Base-by-base conservation (phyloP, 2,329 filamentous ascomycete genomes). In the Apiospora sp. region DNA sequence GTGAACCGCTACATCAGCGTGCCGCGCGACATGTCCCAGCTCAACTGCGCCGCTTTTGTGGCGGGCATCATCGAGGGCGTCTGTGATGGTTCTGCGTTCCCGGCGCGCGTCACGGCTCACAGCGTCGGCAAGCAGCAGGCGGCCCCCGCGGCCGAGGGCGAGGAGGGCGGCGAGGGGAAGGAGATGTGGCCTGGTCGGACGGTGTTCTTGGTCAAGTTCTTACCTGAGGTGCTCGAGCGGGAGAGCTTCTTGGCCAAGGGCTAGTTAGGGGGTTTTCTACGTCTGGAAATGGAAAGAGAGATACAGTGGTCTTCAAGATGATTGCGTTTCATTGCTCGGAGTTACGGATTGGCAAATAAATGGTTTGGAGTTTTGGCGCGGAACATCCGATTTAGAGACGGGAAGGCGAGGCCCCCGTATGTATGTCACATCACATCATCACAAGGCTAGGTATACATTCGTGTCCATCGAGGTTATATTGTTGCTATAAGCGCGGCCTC, bases 171-270 rank as follows among this genome's bases (percentile, higher is more conserved):
- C 75, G 79, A 82, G 77, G 85, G 86, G 74, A 67, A 71, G 30
- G 94, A 96, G 79, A 92, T 98, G 91, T 98, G 96, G 95, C 96
- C 96, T 0, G 94, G 94, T 46, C 94, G 96, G 86, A 99, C 96
- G 61, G 95, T 99, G 44, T 99, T 98, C 81, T 83, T 99, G 81
- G 92, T 99, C 80, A 95, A 96, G 83, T 99, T 99, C 81, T 92
- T 94, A 76, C 88, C 91, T n/a, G 93, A 94, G 82, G 96, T 98
- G 58, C 86, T 98, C 82, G 96, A 98, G 86, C 87, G 96, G 81
- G 96, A 99, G 87, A 92, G 92, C 74, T 93, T 94, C 78, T 82
- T 97, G 77, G 92, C 91, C 73, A 91, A 92, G 83, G 83, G 79
- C 71, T 87, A 74, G 74, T 24, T 8, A 2, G 3, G 10, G 34